These are phyloP conservation scores for Fusarium pseudograminearum DNA, from an alignment of 2,329 filamentous ascomycete genomes.

Conservation along the genomic window DNA sequence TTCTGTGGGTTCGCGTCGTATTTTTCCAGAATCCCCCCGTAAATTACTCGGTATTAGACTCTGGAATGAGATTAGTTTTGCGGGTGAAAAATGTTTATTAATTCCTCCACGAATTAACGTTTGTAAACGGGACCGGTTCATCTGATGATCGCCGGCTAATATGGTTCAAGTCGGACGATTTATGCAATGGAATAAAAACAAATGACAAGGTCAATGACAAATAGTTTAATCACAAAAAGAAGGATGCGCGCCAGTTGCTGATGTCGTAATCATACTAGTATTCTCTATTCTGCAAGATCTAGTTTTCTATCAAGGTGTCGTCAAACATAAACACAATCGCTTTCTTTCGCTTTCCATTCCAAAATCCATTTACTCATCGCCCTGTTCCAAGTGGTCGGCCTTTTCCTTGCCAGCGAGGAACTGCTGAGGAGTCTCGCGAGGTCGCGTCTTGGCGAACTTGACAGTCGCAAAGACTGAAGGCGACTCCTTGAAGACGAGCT, in stretches of 20 bases:
- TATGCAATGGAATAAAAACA: neutral
- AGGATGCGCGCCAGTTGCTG: neutral
- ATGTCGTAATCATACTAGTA: slow-evolving; percentile 34
- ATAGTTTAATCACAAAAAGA: neutral
- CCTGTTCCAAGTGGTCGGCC: slow-evolving; percentile 20
- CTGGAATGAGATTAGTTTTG: slow-evolving; percentile 17
- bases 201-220: neutral
- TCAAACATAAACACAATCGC: slow-evolving; percentile 12
- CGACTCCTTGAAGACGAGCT: slow-evolving; percentile 45
- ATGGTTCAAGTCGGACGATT: neutral
- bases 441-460: slow-evolving; percentile 34
- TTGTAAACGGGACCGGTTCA: neutral
- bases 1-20: slow-evolving; percentile 24
- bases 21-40: slow-evolving; percentile 16
- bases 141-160: slow-evolving; percentile 20
- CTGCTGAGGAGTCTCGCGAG: slow-evolving; percentile 30
- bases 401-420: slow-evolving; percentile 28
- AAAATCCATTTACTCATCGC: slow-evolving; percentile 3
- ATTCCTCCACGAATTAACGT: slow-evolving; percentile 27
- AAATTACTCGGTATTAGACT: slow-evolving; percentile 10
- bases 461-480: slow-evolving; percentile 34
- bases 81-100: slow-evolving; percentile 4
- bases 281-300: slow-evolving; percentile 4
- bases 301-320: slow-evolving; percentile 12
- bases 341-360: slow-evolving; percentile 14